Base-by-base conservation (phyloP, 2,329 filamentous ascomycete genomes). In the Pseudopyricularia cyperi region DNA sequence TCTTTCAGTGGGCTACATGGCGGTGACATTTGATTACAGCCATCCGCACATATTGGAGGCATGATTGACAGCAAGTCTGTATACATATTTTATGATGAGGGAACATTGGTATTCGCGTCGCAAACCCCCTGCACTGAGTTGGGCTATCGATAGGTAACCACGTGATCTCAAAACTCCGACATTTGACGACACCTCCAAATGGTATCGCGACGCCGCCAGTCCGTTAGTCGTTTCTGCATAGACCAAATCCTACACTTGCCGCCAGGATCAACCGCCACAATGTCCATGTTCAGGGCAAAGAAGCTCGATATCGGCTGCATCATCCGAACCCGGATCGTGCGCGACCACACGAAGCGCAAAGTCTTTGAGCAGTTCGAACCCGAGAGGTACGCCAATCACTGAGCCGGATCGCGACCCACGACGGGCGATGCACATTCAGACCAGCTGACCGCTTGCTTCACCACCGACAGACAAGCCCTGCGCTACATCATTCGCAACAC, bases 341-440 rank as follows among this genome's bases (percentile, higher is more conserved):
- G 93, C 62, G 93, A 98, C 69, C 89, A 97, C 72, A 90, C 89
- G 52, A 98, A 97, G 80, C 86, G 93, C 62, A 91, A 94, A 72
- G 87, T 89, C 54, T 96, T 90, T 63, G 86, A 85, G 64, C 76
- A 89, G 65, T 74, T 85, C 64, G 93, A 98, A 73, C 81, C 89
- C 4, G 86, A 96, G 71, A 85, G 91, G 90, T 94, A 74, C 57
- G 67, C 22, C 26, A 44, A 22, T 14, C 8, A 9, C 39, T 6
- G 37, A n/a, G 17, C 8, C 37, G 17, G 12, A 19, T 9, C 9
- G 5, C 2, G 22, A 11, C 22, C 37, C 7, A 44, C 6, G 22
- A 14, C 14, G 24, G 11, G 8, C 3, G 9, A 5, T 19, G 11
- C 22, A 24, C 39, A 22, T 12, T 22, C 3, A 5, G 24, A 44